phyloP scores from a whole-genome alignment of 2,329 filamentous ascomycete species.

The Leptodontidium sp. region DNA sequence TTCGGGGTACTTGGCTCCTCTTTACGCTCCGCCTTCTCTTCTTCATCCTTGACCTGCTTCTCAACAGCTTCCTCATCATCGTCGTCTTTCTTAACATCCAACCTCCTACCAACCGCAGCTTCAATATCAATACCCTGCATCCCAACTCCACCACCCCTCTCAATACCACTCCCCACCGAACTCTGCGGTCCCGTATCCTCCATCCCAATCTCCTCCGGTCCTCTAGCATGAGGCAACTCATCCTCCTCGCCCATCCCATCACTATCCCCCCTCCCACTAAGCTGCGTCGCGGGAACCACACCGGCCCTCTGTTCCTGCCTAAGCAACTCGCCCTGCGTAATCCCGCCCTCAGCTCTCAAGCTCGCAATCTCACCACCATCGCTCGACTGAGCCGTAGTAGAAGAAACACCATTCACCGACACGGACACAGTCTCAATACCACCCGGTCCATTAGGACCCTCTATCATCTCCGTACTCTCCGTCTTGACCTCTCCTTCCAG shows the following conservation, averaged over 20 bases:
- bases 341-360: conserved; percentile 55
- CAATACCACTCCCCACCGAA: conserved; percentile 44
- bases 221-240: conserved; percentile 81
- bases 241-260: conserved; percentile 58
- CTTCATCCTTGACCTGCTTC: conserved; percentile 42
- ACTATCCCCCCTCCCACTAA: conserved; percentile 47
- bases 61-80: conserved; percentile 49
- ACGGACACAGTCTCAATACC: conserved; percentile 84
- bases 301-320: conserved; percentile 87
- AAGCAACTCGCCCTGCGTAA: conserved; percentile 85
- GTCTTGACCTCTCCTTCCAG: conserved; percentile 70
- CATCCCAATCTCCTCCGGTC: conserved; percentile 84
- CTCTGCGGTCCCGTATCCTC: conserved; percentile 83
- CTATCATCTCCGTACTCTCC: conserved; percentile 81
- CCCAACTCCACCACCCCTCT: conserved; percentile 51
- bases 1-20: conserved; percentile 43
- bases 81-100: conserved; percentile 42
- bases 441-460: conserved; percentile 80
- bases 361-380: conserved; percentile 35
- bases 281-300: conserved; percentile 74
- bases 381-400: conserved; percentile 48
- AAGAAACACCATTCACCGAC: conserved; percentile 73
- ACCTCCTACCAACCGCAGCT: conserved; percentile 65
- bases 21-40: conserved; percentile 56
- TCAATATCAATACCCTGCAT: conserved; percentile 67